Percentiles rank a stretch among this genome's conserved stretches.
Conservation (phyloP, 2,329 filamentous ascomycete genomes). For the Aspergillus ibericus region DNA sequence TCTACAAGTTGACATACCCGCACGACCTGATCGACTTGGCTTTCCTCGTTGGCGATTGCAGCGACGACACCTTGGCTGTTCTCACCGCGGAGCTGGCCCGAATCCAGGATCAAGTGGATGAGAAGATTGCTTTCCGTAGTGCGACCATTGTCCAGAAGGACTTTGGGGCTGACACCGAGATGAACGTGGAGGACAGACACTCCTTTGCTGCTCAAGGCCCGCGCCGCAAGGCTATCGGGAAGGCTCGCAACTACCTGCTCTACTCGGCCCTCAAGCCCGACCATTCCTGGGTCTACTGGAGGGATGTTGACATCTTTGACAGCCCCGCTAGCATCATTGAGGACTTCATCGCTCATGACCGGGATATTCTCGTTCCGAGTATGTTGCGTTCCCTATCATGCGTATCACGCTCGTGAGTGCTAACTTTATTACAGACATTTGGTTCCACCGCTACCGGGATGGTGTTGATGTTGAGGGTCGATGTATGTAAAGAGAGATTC, state of each 20-base stretch:
- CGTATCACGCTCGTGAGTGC: neutral
- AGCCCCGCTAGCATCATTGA: conserved; percentile 85
- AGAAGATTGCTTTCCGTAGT: conserved; percentile 81
- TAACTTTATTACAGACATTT: conserved; percentile 63
- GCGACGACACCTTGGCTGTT: conserved; percentile 86
- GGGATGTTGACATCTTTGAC: conserved; percentile 94
- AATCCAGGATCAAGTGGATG: conserved; percentile 73
- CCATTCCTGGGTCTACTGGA: conserved; percentile 98
- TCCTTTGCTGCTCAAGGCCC: conserved; percentile 85
- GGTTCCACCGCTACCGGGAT: conserved; percentile 60
- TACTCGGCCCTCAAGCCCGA: conserved; percentile 82
- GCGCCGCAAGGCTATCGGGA: conserved; percentile 84
- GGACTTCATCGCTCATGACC: conserved; percentile 91
- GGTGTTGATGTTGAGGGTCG: conserved; percentile 86
- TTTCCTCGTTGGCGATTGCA: conserved; percentile 90
- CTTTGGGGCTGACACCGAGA: conserved; percentile 73
- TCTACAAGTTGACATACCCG: conserved; percentile 87
- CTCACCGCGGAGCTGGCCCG: conserved; percentile 82
- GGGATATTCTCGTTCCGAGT: conserved; percentile 94
- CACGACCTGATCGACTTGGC: conserved; percentile 93
- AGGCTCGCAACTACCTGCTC: conserved; percentile 88
- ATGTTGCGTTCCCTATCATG: conserved; percentile 43
- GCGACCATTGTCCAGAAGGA: conserved; percentile 87
- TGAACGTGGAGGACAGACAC: conserved; percentile 80
- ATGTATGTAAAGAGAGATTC: conserved; percentile 61